phyloP scores from a whole-genome alignment of 148 eudicot species.

The Mesembryanthemum crystallinum region DNA sequence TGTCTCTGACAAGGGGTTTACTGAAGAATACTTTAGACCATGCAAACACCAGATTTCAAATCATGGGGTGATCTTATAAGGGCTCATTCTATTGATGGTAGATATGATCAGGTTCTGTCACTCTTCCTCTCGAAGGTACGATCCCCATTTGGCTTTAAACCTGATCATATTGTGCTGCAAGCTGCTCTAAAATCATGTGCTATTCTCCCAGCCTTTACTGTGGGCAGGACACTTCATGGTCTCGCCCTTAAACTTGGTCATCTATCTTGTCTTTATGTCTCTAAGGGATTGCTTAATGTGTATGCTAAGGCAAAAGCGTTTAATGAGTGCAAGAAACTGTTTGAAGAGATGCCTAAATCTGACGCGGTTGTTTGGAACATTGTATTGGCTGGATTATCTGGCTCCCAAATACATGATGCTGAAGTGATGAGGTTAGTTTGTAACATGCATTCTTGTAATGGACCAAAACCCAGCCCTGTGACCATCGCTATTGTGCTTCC shows the following conservation, averaged over 20 bases:
- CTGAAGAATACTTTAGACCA: neutral
- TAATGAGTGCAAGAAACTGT: conserved; percentile 50
- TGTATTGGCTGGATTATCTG: conserved; percentile 60
- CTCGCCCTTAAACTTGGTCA: conserved; percentile 55
- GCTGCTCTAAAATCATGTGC: conserved; percentile 58
- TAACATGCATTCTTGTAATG: conserved; percentile 33
- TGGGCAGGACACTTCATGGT: conserved; percentile 60
- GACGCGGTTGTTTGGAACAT: conserved; percentile 68
- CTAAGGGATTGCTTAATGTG: conserved; percentile 69
- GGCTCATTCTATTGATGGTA: conserved; percentile 25
- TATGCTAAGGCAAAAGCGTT: conserved; percentile 57
- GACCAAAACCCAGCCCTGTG: conserved; percentile 44
- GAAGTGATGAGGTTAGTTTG: conserved; percentile 48
- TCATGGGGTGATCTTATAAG: conserved; percentile 37
- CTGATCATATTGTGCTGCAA: conserved; percentile 44
- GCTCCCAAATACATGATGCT: conserved; percentile 43
- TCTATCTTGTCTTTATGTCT: conserved; percentile 47
- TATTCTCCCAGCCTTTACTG: conserved; percentile 29
- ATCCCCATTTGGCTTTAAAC: conserved; percentile 32
- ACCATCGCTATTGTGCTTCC: conserved; percentile 66
- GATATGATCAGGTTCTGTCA: conserved; percentile 33
- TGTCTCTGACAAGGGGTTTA: neutral
- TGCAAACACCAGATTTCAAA: conserved; percentile 22
- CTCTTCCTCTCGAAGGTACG: conserved; percentile 24
- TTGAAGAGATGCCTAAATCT: conserved; percentile 30